Evolutionary conservation across 495 filamentous ascomycete species (phyloP).

Genomic region (Aspergillus saccharolyticus): DNA sequence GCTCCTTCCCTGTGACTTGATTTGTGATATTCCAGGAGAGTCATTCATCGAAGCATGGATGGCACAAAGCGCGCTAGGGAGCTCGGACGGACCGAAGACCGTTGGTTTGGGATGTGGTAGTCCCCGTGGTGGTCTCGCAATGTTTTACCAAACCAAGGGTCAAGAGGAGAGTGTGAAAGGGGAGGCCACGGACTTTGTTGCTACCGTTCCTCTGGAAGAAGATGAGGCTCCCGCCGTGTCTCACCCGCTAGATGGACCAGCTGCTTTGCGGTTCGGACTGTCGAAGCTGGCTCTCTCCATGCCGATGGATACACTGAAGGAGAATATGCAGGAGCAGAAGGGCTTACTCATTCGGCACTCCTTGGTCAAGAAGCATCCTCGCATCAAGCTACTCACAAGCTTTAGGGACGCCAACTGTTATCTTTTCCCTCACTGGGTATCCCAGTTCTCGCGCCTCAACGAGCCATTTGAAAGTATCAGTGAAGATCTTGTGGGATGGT

Average conservation of each 20-base stretch:
- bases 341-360: constrained; percentile 65
- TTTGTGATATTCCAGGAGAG: constrained; percentile 84
- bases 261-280: constrained; percentile 58
- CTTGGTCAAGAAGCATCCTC: constrained; percentile 64
- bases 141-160: constrained; percentile 85
- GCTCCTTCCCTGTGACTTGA: constrained; percentile 86
- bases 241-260: constrained; percentile 43
- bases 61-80: constrained; percentile 65
- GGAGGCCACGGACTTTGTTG: constrained; percentile 86
- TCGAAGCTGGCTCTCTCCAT: constrained; percentile 67
- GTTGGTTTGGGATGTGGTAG: constrained; percentile 46
- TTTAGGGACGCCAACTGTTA: constrained; percentile 90
- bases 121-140: constrained; percentile 70
- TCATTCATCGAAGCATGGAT: constrained; percentile 87
- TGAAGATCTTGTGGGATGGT: constrained; percentile 91
- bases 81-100: constrained; percentile 32
- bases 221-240: constrained; percentile 46
- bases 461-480: constrained; percentile 77
- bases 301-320: constrained; percentile 80
- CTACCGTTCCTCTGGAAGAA: constrained; percentile 58
- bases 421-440: constrained; percentile 85
- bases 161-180: constrained; percentile 68
- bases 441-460: constrained; percentile 72
- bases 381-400: constrained; percentile 70
- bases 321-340: constrained; percentile 66